Evolutionary conservation across 2,329 filamentous ascomycete genomes (phyloP).

Genomic region (Scortechinia acanthostroma): DNA sequence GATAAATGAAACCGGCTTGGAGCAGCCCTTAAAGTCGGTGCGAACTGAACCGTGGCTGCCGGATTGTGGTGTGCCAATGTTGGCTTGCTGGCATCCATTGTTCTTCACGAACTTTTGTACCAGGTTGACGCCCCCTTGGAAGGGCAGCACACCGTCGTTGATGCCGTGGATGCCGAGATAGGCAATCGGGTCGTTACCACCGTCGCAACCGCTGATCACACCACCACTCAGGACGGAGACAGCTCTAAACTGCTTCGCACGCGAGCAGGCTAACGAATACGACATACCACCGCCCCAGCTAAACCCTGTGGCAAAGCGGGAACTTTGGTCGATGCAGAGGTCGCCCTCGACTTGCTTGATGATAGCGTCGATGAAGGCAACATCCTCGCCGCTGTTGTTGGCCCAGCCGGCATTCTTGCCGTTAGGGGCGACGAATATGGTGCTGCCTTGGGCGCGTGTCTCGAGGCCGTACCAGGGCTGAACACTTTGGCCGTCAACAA

Average conservation of each 20-base stretch:
- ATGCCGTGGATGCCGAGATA: constrained; percentile 29
- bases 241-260: constrained; percentile 24
- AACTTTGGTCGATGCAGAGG: constrained; percentile 30
- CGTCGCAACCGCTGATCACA: constrained; percentile 21
- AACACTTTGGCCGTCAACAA: constrained; percentile 19
- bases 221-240: constrained; percentile 23
- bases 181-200: constrained; percentile 26
- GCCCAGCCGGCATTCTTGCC: constrained; percentile 31
- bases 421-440: constrained; percentile 33
- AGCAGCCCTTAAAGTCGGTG: no score
- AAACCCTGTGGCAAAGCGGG: constrained; percentile 33
- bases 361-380: constrained; percentile 28
- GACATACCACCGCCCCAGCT: constrained; percentile 34
- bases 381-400: constrained; percentile 29
- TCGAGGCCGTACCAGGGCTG: constrained; percentile 29
- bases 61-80: no score
- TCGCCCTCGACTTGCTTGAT: constrained; percentile 23
- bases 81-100: constrained; percentile 19
- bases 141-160: constrained; percentile 22
- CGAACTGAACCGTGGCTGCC: no score
- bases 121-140: constrained; percentile 20
- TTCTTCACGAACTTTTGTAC: constrained; percentile 25
- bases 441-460: constrained; percentile 19
- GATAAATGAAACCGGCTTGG: no score
- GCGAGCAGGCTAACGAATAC: constrained; percentile 29